Conservation (phyloP, 1,139 yeast species). For the Zygoascus sp. region DNA sequence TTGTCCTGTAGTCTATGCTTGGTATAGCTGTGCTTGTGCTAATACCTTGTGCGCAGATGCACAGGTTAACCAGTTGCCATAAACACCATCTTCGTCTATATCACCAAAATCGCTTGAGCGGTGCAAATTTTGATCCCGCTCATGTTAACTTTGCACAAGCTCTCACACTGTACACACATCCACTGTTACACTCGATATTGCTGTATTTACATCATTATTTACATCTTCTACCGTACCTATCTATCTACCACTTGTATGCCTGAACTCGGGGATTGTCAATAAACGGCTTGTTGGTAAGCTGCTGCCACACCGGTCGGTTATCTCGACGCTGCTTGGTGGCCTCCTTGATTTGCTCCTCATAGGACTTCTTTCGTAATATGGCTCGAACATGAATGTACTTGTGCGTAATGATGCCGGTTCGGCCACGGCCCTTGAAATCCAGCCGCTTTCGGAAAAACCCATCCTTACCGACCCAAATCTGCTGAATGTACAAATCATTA, state of each 20-base stretch:
- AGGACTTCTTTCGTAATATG: conserved; percentile 59
- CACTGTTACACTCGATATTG: no score
- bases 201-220: background rate
- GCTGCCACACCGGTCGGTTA: conserved; percentile 27
- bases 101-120: no score
- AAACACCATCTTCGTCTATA: no score
- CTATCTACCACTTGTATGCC: conserved; percentile 37
- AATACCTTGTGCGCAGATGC: no score
- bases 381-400: conserved; percentile 78
- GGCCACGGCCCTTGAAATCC: conserved; percentile 90
- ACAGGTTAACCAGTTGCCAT: no score
- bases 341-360: conserved; percentile 49
- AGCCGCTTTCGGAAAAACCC: conserved; percentile 67
- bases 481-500: conserved; percentile 64
- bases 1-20: no score
- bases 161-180: no score
- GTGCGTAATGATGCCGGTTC: conserved; percentile 73
- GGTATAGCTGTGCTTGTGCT: no score
- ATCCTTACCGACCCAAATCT: conserved; percentile 91
- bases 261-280: conserved; percentile 25
- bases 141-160: no score
- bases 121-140: no score
- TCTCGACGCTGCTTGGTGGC: conserved; percentile 44
- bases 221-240: conserved; percentile 3
- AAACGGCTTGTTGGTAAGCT: conserved; percentile 26